Evolutionary conservation across 106 monocot genomes (phyloP).

Genomic region (Dactylorhiza incarnata): DNA sequence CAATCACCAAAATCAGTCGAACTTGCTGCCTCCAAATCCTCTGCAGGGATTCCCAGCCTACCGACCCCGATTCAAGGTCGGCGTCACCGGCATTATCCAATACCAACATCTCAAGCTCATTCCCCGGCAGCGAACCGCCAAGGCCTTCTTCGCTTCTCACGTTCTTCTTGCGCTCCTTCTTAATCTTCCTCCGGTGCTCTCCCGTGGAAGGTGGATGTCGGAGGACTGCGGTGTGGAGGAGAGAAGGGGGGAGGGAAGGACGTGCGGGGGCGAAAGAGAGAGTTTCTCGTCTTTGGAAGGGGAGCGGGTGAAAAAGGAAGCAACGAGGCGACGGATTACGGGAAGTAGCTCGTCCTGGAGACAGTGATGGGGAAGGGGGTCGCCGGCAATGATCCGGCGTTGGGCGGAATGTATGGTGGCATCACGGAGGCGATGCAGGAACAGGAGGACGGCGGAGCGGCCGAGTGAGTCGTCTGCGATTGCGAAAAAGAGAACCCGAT

Average conservation of each 20-base stretch:
- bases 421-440: constrained; percentile 21
- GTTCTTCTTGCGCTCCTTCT: neutral
- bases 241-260: neutral
- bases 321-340: constrained; percentile 9
- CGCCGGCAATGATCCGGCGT: neutral
- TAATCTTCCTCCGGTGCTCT: neutral
- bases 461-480: constrained; percentile 16
- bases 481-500: constrained; percentile 23
- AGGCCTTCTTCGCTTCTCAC: neutral
- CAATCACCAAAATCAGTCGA: constrained; percentile 9
- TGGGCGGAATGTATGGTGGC: neutral
- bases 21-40: constrained; percentile 22
- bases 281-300: neutral
- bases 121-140: neutral
- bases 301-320: neutral
- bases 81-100: neutral
- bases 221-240: neutral
- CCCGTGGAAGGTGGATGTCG: neutral
- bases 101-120: constrained; percentile 11
- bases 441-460: constrained; percentile 7
- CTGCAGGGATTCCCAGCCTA: neutral
- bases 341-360: constrained; percentile 18
- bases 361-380: neutral
- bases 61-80: neutral
- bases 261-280: neutral